A percentile compares a stretch with the other conserved stretches of the same genome.
These are phyloP conservation scores for Mrakia blollopis DNA, from an alignment of 768 basidiomycete genomes.

Conservation along the genomic window DNA sequence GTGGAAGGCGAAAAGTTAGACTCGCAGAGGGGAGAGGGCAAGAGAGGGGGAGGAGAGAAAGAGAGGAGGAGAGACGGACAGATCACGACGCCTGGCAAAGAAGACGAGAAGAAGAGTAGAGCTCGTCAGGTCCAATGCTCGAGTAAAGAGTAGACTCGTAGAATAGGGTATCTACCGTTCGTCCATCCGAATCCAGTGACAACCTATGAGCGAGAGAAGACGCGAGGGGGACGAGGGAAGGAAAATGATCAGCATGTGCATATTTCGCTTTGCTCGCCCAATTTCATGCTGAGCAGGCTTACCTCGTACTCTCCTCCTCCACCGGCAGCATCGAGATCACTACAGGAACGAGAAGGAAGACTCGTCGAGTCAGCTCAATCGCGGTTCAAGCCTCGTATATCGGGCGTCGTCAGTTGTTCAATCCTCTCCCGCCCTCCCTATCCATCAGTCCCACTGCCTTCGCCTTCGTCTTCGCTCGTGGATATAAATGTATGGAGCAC, in stretches of 20 bases:
- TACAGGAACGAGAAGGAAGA: neutral
- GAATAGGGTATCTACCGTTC: slow-evolving; percentile 51
- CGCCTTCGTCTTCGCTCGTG: neutral
- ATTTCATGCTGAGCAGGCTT: too few relatives aligned
- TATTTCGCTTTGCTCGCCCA: too few relatives aligned
- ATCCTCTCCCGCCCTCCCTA: too few relatives aligned
- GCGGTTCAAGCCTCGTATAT: too few relatives aligned
- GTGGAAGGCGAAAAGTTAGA: too few relatives aligned
- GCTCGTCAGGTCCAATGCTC: neutral
- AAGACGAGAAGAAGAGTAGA: neutral
- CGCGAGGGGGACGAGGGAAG: too few relatives aligned
- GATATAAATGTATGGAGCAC: too few relatives aligned
- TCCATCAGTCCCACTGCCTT: too few relatives aligned
- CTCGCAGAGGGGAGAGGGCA: neutral
- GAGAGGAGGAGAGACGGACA: neutral
- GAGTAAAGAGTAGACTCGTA: neutral
- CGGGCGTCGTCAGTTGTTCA: too few relatives aligned
- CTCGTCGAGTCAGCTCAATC: neutral
- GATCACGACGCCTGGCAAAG: too few relatives aligned
- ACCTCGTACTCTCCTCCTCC: slow-evolving; percentile 39
- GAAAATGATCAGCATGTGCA: too few relatives aligned
- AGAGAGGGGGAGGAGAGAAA: neutral
- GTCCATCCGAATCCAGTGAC: slow-evolving; percentile 77
- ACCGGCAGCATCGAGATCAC: slow-evolving; percentile 54
- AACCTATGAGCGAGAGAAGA: neutral